Evolutionary conservation across 148 eudicot genomes (phyloP), one percentile per base, ranked within the genome.

Genomic region (Camellia granthamiana): DNA sequence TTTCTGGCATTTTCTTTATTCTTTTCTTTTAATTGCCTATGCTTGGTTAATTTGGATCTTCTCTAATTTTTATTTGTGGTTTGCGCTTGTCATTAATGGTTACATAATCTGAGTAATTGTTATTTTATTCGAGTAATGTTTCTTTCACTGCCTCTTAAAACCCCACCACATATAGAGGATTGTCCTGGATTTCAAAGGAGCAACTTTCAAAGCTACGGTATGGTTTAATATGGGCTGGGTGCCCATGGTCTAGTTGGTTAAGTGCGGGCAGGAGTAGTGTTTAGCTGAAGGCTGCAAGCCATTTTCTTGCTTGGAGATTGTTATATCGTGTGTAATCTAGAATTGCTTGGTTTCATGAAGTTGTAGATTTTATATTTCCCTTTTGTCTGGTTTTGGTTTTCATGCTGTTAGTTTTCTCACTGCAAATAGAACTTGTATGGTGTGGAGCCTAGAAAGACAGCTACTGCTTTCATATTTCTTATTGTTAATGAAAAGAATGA

Each of bases 271-370:
- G n/a, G 5, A 14, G n/a, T 30, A 42, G 44, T 41, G 44, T 30
- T 65, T 38, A 38, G 15, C 46, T 67, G 71, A 42, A 13, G 47
- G 18, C n/a, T 12, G 15, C 6, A 13, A 41, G 41, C 75, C 75
- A 52, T 38, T 72, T 47, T 51, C 75, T 54, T 72, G 60, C 75
- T n/a, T 72, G 75, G 75, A 72, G 75, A 72, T 72, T 72, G 43
- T 21, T 56, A 19, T 72, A 38, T 72, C n/a, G 10, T 51, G 67
- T 10, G 8, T 75, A 0, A 14, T 15, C 52, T 75, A 74, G 49
- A 58, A 58, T 7, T 9, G 77, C 77, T 75, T 75, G 38, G 77
- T 51, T 75, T 41, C 64, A 43, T 59, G 46, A 59, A 56, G 49
- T 75, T 56, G 23, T n/a, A 58, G 38, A 55, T 61, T n/a, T 75